phyloP scores from a whole-genome alignment of 2,329 filamentous ascomycete genomes.

The Helotiales sp. region DNA sequence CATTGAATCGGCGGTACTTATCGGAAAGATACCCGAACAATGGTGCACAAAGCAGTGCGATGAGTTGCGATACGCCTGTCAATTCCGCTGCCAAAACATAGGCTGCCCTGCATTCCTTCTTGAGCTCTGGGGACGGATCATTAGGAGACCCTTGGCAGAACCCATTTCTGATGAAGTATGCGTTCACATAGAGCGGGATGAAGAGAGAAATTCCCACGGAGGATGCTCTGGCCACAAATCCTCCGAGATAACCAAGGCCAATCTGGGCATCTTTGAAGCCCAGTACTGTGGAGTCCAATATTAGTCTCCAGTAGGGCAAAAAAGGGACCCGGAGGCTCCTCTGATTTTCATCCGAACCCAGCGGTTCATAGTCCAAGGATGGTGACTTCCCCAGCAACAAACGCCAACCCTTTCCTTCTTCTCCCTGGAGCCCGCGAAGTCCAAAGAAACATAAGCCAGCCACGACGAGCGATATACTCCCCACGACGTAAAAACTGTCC shows the following conservation, averaged over 20 bases:
- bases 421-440: conserved; percentile 69
- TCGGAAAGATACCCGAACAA: conserved; percentile 86
- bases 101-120: conserved; percentile 81
- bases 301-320: conserved; percentile 63
- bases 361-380: conserved; percentile 28
- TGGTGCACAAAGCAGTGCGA: conserved; percentile 84
- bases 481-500: conserved; percentile 88
- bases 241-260: conserved; percentile 85
- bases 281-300: conserved; percentile 67
- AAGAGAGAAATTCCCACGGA: conserved; percentile 96
- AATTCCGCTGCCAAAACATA: conserved; percentile 88
- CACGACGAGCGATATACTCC: conserved; percentile 71
- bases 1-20: conserved; percentile 67
- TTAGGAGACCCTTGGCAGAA: conserved; percentile 73
- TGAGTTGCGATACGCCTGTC: conserved; percentile 85
- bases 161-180: conserved; percentile 82
- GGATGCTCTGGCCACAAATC: conserved; percentile 92
- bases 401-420: conserved; percentile 76
- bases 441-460: conserved; percentile 80
- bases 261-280: conserved; percentile 80
- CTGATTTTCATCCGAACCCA: conserved; percentile 12
- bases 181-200: conserved; percentile 90
- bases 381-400: conserved; percentile 53
- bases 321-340: conserved; percentile 36
- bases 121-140: conserved; percentile 74